A percentile compares a stretch with the other conserved stretches of the same genome.
These are phyloP conservation scores for Fusarium graminum DNA, from an alignment of 2,329 filamentous ascomycete genomes.

Conservation along the genomic window DNA sequence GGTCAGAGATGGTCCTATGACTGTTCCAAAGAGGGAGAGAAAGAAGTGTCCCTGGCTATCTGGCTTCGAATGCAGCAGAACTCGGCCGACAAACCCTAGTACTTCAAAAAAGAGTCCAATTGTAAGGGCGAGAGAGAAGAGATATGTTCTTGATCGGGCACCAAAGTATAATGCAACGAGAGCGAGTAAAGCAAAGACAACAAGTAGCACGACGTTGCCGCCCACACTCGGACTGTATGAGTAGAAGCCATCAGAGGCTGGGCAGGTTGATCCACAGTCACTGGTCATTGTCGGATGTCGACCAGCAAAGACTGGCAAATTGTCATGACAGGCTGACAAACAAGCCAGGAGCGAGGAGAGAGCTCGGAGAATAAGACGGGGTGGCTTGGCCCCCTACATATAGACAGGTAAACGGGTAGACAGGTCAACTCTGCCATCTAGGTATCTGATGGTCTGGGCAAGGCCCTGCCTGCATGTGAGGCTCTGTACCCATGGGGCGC, in stretches of 20 bases:
- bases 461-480: slow-evolving; percentile 46
- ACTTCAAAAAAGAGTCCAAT: slow-evolving; percentile 60
- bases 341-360: slow-evolving; percentile 23
- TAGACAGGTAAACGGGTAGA: slow-evolving; percentile 26
- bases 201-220: slow-evolving; percentile 59
- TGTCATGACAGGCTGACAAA: slow-evolving; percentile 46
- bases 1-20: slow-evolving; percentile 62
- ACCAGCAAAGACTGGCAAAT: slow-evolving; percentile 35
- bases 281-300: slow-evolving; percentile 52
- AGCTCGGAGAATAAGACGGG: slow-evolving; percentile 30
- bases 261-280: slow-evolving; percentile 55
- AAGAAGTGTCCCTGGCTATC: slow-evolving; percentile 56
- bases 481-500: slow-evolving; percentile 44
- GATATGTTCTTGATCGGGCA: slow-evolving; percentile 55
- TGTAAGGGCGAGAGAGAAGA: slow-evolving; percentile 58
- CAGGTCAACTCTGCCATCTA: slow-evolving; percentile 18
- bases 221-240: slow-evolving; percentile 54
- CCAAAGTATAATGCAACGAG: slow-evolving; percentile 56
- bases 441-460: slow-evolving; percentile 26
- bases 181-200: slow-evolving; percentile 57
- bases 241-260: slow-evolving; percentile 55
- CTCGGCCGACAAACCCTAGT: slow-evolving; percentile 61
- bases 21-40: slow-evolving; percentile 61
- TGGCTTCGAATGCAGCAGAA: slow-evolving; percentile 56
- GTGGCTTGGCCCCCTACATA: slow-evolving; percentile 48